These are phyloP conservation scores for Hericium coralloides DNA, from an alignment of 768 basidiomycete genomes.

Conservation along the genomic window DNA sequence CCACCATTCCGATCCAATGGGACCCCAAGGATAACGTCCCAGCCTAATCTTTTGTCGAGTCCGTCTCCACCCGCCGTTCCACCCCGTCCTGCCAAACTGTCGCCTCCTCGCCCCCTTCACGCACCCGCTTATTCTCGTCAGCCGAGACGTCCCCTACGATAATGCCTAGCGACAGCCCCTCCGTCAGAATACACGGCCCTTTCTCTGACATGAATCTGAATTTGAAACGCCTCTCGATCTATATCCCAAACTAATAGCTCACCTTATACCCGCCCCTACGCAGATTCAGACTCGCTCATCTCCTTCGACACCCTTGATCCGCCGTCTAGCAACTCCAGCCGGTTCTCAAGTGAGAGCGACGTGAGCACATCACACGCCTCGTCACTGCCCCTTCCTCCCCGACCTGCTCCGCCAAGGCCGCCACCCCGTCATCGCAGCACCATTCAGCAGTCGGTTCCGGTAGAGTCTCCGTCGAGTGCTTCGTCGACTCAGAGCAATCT, in stretches of 20 bases:
- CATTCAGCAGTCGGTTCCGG: background rate
- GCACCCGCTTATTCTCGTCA: background rate
- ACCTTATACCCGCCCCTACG: background rate
- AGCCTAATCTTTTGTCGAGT: background rate
- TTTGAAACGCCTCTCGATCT: background rate
- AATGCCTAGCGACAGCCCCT: background rate
- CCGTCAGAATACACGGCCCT: background rate
- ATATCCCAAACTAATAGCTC: background rate
- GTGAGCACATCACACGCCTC: conserved; percentile 2
- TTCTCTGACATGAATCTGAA: conserved; percentile 1
- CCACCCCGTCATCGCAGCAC: background rate
- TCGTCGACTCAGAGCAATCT: background rate
- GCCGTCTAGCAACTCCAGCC: conserved; percentile 29
- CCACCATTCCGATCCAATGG: background rate
- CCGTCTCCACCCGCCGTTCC: background rate
- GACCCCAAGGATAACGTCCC: background rate
- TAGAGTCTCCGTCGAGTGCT: background rate
- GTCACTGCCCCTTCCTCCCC: background rate
- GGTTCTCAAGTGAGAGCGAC: conserved; percentile 32
- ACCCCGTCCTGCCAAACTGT: background rate
- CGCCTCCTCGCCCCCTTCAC: background rate
- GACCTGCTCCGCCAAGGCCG: background rate
- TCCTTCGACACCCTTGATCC: conserved; percentile 7
- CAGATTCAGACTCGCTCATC: conserved; percentile 1
- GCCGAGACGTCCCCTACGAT: background rate